These are phyloP conservation scores for Populus davidiana DNA, from an alignment of 345 rosid genomes.

Conservation along the genomic window DNA sequence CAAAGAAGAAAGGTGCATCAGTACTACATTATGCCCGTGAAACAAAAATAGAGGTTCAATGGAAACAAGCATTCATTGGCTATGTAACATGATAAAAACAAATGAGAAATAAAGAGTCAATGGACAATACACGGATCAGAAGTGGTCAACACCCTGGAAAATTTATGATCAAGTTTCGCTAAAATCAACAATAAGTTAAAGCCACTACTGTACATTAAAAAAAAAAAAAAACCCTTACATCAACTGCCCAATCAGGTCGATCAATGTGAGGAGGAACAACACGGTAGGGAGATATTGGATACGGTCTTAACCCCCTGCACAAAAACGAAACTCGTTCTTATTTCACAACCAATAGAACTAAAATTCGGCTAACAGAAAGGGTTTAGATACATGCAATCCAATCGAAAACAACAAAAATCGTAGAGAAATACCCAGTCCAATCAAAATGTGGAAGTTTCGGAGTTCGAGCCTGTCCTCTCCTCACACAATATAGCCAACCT, in stretches of 20 bases:
- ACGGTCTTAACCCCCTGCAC: slow-evolving; percentile 70
- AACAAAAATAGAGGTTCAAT: background rate
- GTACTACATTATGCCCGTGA: background rate
- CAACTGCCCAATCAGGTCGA: slow-evolving; percentile 87
- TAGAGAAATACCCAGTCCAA: slow-evolving; percentile 80
- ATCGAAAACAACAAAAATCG: background rate
- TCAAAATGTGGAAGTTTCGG: slow-evolving; percentile 73
- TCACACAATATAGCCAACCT: slow-evolving; percentile 80
- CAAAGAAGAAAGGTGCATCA: background rate
- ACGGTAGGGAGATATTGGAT: slow-evolving; percentile 65
- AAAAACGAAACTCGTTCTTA: slow-evolving; percentile 13
- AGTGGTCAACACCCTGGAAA: too few species aligned
- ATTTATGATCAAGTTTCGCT: too few species aligned
- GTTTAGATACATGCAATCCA: background rate
- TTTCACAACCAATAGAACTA: background rate
- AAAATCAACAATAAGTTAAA: background rate
- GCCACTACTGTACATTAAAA: background rate
- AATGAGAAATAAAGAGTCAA: background rate
- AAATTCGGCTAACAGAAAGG: background rate
- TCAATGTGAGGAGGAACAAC: slow-evolving; percentile 62
- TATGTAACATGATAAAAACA: background rate
- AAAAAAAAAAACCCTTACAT: slow-evolving; percentile 46
- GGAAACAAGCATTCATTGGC: background rate
- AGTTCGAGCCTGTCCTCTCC: slow-evolving; percentile 64
- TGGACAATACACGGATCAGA: background rate